Evolutionary conservation across 441 rosid genomes (phyloP), one percentile per base, ranked within the genome.

Genomic region (Macaranga tanarius): DNA sequence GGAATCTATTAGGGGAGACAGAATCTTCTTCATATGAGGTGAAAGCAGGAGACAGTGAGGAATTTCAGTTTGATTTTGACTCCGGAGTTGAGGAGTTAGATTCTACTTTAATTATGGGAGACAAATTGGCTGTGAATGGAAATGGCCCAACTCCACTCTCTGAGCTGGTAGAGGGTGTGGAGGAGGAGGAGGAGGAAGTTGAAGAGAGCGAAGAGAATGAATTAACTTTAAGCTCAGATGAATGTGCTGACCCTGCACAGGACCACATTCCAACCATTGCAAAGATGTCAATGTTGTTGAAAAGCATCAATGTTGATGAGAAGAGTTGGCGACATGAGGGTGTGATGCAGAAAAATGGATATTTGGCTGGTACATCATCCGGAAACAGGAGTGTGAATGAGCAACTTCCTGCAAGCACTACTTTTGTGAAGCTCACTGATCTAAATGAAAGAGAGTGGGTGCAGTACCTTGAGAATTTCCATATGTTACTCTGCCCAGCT

Each of bases 371-470:
- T 44, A 75, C 88, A 50, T 94, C 90, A 40, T 87, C 89, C 40
- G 96, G 93, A 55, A 90, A 90, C 72, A 82, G 87, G 78, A 87
- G 93, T 78, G 96, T 86, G 16, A 88, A 85, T 70, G 96, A 90
- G 83, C 97, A 84, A 83, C 87, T 88, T 75, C 95, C 87, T 63
- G 83, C 79, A 22, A 88, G 90, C 72, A 79, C 70, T 63, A 89
- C 87, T 81, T 89, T 92, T 78, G 92, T 90, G 83, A 83, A 81
- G 81, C 80, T 92, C 60, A 86, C 92, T n/a, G 96, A 94, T 82
- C 74, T 92, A 87, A 86, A 74, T 25, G 96, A 89, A 62, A 88
- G 80, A 62, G 90, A 89, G 73, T 94, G 98, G 98, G 67, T 16
- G 23, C 71, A 72, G 71, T 92, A 83, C 78, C 73, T 89, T 42